Percentiles rank a stretch among this genome's conserved stretches.
These are phyloP conservation scores for Neofusicoccum kwambonambiense DNA, from an alignment of 2,329 filamentous ascomycete species.

Conservation along the genomic window DNA sequence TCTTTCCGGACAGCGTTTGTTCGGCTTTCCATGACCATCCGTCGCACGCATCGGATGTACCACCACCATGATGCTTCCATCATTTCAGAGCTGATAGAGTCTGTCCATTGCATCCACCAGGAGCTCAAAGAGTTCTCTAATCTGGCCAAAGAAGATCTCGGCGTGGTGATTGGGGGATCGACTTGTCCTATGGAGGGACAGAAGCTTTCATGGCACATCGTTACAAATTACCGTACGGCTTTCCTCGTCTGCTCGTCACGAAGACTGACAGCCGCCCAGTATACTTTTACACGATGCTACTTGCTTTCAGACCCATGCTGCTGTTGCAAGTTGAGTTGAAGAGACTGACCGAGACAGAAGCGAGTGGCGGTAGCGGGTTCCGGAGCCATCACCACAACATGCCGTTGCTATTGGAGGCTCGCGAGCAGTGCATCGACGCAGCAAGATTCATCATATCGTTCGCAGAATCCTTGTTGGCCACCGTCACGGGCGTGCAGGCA, in stretches of 20 bases:
- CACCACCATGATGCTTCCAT: not conserved
- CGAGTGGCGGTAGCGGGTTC: not conserved
- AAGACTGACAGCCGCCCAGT: not conserved
- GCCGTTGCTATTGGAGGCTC: not conserved
- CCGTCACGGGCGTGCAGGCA: not conserved
- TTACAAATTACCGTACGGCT: not conserved
- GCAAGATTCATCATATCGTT: not conserved
- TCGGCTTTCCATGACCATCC: not conserved
- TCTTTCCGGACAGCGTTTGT: not conserved
- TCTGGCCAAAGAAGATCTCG: not conserved
- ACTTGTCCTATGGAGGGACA: not conserved
- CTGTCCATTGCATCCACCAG: not conserved
- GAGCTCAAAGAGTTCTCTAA: not conserved
- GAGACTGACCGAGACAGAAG: not conserved
- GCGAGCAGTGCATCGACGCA: not conserved
- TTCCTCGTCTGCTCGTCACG: rapidly evolving
- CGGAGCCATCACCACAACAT: not conserved
- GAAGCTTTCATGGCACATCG: not conserved
- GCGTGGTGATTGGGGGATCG: not conserved
- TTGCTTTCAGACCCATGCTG: not conserved
- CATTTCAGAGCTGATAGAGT: not conserved
- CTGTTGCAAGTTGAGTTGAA: not conserved
- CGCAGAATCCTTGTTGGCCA: not conserved
- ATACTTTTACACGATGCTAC: slow-evolving; percentile 4
- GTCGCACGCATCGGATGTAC: not conserved